Evolutionary conservation across 1,284 basidiomycete species (phyloP).

Genomic region (Termitomyces sp.): DNA sequence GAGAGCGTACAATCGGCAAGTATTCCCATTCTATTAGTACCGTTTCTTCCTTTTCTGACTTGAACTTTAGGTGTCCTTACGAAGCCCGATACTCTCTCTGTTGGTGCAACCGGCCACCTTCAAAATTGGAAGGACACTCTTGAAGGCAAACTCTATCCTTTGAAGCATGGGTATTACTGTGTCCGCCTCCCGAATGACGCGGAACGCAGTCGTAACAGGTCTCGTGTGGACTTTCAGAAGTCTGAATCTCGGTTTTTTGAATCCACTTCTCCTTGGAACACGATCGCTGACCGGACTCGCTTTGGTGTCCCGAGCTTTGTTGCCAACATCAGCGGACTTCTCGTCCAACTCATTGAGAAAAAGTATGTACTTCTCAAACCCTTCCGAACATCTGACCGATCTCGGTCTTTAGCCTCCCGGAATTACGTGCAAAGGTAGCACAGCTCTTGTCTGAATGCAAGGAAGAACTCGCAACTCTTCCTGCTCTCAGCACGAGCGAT

Average conservation of each 20-base stretch:
- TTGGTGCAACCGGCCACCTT: slow-evolving; percentile 38
- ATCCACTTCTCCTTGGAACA: slow-evolving; percentile 45
- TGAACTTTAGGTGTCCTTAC: slow-evolving; percentile 51
- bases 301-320: slow-evolving; percentile 59
- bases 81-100: slow-evolving; percentile 52
- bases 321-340: slow-evolving; percentile 42
- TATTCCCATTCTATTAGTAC: neutral
- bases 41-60: neutral
- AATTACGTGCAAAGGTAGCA: slow-evolving; percentile 31
- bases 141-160: slow-evolving; percentile 36
- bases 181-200: slow-evolving; percentile 61
- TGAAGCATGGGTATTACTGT: slow-evolving; percentile 62
- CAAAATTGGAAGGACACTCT: slow-evolving; percentile 48
- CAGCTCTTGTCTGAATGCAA: slow-evolving; percentile 31
- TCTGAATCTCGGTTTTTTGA: slow-evolving; percentile 44
- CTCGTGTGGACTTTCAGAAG: slow-evolving; percentile 32
- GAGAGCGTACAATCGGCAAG: slow-evolving; percentile 55
- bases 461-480: slow-evolving; percentile 36
- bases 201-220: slow-evolving; percentile 37
- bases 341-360: slow-evolving; percentile 44
- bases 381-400: neutral
- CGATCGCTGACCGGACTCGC: slow-evolving; percentile 33
- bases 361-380: slow-evolving; percentile 37
- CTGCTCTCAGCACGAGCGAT: slow-evolving; percentile 33
- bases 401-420: slow-evolving; percentile 35